These are phyloP conservation scores for Pleurozium schreberi DNA, from an alignment of 225 moss, liverwort and hornwort species.

Conservation along the genomic window DNA sequence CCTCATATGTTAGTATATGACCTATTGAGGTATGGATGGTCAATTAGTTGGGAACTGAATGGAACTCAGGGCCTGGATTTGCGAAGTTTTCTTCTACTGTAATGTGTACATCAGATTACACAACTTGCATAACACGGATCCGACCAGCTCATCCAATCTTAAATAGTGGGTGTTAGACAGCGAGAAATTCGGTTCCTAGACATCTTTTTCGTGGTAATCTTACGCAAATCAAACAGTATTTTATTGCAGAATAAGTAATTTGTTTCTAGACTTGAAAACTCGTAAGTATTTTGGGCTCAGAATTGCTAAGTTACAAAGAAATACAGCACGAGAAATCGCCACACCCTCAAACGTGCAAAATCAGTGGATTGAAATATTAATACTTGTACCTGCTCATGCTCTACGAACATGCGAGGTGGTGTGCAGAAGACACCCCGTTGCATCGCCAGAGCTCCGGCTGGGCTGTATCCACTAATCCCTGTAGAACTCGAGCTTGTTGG, in stretches of 20 bases:
- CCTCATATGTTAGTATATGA: neutral
- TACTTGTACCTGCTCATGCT: constrained; percentile 53
- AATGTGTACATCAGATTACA: neutral
- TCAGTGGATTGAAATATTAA: neutral
- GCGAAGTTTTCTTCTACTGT: neutral
- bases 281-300: neutral
- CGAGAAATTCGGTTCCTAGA: too few relatives aligned
- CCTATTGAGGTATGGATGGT: neutral
- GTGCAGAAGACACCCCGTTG: constrained; percentile 84
- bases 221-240: neutral
- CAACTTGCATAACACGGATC: neutral
- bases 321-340: neutral
- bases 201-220: neutral
- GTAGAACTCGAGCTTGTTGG: constrained; percentile 84
- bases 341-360: neutral
- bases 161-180: too few relatives aligned
- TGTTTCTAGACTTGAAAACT: neutral
- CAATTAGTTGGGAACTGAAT: neutral
- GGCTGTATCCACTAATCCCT: constrained; percentile 67
- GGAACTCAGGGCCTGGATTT: neutral
- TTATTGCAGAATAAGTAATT: neutral
- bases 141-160: neutral
- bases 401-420: constrained; percentile 87
- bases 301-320: neutral
- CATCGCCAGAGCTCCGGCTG: constrained; percentile 40